Evolutionary conservation across 2,329 filamentous ascomycete genomes (phyloP).

Genomic region (Leptographium galeiforme): DNA sequence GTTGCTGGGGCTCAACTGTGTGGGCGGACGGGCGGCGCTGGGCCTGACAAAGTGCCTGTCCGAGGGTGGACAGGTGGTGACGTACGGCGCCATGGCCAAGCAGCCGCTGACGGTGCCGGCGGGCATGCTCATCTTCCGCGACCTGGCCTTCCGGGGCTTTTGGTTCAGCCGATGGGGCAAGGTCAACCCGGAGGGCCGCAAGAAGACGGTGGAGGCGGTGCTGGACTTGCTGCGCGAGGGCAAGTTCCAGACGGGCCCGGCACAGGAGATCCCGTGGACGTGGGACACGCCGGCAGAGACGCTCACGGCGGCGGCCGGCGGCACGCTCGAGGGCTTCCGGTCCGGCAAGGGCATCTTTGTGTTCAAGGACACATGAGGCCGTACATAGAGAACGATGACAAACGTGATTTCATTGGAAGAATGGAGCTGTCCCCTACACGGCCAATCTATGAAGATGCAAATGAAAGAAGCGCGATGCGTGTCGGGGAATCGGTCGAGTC

Average conservation of each 20-base stretch:
- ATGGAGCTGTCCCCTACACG: background rate
- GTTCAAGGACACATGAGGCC: constrained; percentile 46
- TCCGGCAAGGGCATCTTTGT: constrained; percentile 84
- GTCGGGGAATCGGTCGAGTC: background rate
- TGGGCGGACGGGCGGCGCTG: constrained; percentile 75
- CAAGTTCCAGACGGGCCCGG: constrained; percentile 70
- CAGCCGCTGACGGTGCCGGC: constrained; percentile 73
- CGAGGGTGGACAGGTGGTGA: constrained; percentile 63
- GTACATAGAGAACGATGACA: background rate
- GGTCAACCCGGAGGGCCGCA: constrained; percentile 57
- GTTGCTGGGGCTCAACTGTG: constrained; percentile 77
- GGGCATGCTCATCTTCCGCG: constrained; percentile 82
- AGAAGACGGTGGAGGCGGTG: constrained; percentile 72
- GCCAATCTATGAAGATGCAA: constrained; percentile 1
- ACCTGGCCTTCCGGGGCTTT: constrained; percentile 80
- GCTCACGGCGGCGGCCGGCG: constrained; percentile 63
- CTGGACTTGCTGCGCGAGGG: constrained; percentile 60
- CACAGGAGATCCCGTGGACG: constrained; percentile 71
- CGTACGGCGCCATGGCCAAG: constrained; percentile 90
- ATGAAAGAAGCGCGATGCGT: background rate
- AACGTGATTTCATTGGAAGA: background rate
- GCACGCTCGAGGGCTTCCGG: constrained; percentile 71
- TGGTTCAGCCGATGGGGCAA: constrained; percentile 91
- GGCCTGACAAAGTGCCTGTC: constrained; percentile 63
- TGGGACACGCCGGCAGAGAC: constrained; percentile 62